phyloP scores from a whole-genome alignment of 2,329 filamentous ascomycete genomes.

The Diaporthe ilicicola region DNA sequence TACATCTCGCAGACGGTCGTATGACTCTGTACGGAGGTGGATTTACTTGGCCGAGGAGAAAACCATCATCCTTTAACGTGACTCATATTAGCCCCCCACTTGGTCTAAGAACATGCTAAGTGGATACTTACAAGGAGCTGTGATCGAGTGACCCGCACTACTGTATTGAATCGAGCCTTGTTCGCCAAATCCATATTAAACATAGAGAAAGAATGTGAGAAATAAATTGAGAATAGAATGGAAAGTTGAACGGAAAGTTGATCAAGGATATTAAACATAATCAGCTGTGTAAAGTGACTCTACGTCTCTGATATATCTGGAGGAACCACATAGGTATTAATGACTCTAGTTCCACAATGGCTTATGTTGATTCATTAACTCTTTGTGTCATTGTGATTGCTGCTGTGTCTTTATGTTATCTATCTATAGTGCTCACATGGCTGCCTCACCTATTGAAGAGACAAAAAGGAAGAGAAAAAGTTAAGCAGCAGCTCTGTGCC shows the following conservation, averaged over 20 bases:
- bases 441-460: background rate
- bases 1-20: background rate
- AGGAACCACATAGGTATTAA: background rate
- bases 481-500: background rate
- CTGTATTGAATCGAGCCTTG: background rate
- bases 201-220: background rate
- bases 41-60: background rate
- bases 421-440: background rate
- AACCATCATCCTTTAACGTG: slow-evolving; percentile 5
- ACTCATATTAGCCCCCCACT: background rate
- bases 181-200: background rate
- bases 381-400: background rate
- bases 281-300: background rate
- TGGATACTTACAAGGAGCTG: background rate
- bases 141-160: background rate
- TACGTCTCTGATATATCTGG: background rate
- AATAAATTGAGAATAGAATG: background rate
- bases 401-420: background rate
- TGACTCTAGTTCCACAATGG: too few species aligned
- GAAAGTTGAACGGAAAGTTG: background rate
- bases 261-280: too few species aligned
- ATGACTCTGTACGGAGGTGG: background rate
- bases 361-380: background rate
- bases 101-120: background rate
- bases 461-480: background rate